A percentile compares a stretch with the other conserved stretches of the same genome.
Evolutionary conservation across 2,329 filamentous ascomycete genomes (phyloP).

Genomic region (Ploettnerulaceae sp.): DNA sequence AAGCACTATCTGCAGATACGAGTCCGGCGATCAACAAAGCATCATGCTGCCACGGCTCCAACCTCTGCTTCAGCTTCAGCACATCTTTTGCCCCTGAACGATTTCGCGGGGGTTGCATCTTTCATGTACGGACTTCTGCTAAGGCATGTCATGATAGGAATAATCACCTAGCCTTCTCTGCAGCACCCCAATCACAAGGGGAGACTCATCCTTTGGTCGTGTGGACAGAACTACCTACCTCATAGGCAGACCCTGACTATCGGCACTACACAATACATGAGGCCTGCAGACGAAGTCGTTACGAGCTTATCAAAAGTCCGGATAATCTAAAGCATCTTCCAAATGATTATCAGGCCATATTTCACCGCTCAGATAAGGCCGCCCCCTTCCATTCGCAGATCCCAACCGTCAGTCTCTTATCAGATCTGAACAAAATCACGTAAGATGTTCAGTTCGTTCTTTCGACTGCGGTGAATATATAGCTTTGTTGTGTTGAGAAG

Average conservation of each 20-base stretch:
- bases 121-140: conserved; percentile 2
- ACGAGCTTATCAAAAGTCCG: conserved; percentile 14
- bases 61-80: conserved; percentile 4
- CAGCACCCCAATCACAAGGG: not conserved
- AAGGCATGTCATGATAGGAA: too few relatives aligned
- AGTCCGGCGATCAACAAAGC: too few relatives aligned
- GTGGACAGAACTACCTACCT: conserved; percentile 9
- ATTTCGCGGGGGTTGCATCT: conserved; percentile 12
- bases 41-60: too few relatives aligned
- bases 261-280: conserved; percentile 4
- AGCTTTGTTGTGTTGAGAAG: not conserved
- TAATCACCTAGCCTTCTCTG: too few relatives aligned
- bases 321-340: conserved; percentile 8
- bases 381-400: conserved; percentile 21
- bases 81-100: not conserved
- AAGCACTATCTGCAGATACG: not conserved
- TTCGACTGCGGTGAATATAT: not conserved
- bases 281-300: not conserved
- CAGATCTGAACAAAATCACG: conserved; percentile 2
- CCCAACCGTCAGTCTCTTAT: conserved; percentile 10
- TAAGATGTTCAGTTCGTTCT: not conserved
- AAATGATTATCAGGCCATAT: conserved; percentile 20
- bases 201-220: conserved; percentile 6
- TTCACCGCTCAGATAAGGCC: conserved; percentile 23
- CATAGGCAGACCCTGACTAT: not conserved